These are phyloP conservation scores for Neurospora sp. DNA, from an alignment of 495 filamentous ascomycete species.

Conservation along the genomic window DNA sequence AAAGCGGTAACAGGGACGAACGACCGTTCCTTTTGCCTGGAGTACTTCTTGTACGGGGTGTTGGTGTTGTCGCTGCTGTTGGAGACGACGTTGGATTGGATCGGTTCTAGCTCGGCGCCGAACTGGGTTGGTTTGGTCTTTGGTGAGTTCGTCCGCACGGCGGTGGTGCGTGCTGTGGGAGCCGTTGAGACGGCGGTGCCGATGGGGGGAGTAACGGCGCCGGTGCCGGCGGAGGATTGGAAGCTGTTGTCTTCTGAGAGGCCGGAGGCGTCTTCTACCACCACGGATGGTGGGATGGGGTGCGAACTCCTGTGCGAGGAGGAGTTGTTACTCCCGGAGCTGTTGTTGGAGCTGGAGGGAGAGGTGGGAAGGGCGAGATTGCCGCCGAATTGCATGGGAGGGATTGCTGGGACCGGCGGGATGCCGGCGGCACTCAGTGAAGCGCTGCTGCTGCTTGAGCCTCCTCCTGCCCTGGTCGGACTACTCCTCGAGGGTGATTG, in stretches of 20 bases:
- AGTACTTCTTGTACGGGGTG: not conserved
- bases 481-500: conserved; percentile 1
- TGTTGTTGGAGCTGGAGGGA: not conserved
- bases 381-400: conserved; percentile 13
- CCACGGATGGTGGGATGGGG: not conserved
- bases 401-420: conserved; percentile 21
- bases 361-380: not conserved
- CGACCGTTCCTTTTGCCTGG: conserved; percentile 4
- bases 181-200: not conserved
- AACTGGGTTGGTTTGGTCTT: conserved; percentile 9
- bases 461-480: not conserved
- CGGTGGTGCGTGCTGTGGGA: not conserved
- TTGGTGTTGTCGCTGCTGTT: not conserved
- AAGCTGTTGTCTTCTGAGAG: not conserved
- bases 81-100: conserved; percentile 11
- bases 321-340: not conserved
- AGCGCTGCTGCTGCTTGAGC: conserved; percentile 2
- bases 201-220: not conserved
- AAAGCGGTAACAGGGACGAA: not conserved
- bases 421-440: conserved; percentile 9
- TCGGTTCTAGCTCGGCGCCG: conserved; percentile 12
- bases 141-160: conserved; percentile 3
- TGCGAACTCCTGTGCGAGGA: not conserved
- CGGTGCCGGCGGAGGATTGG: not conserved
- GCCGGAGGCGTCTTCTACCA: not conserved